Evolutionary conservation across 1,284 basidiomycete genomes (phyloP).

Genomic region (Pseudozyma pruni): DNA sequence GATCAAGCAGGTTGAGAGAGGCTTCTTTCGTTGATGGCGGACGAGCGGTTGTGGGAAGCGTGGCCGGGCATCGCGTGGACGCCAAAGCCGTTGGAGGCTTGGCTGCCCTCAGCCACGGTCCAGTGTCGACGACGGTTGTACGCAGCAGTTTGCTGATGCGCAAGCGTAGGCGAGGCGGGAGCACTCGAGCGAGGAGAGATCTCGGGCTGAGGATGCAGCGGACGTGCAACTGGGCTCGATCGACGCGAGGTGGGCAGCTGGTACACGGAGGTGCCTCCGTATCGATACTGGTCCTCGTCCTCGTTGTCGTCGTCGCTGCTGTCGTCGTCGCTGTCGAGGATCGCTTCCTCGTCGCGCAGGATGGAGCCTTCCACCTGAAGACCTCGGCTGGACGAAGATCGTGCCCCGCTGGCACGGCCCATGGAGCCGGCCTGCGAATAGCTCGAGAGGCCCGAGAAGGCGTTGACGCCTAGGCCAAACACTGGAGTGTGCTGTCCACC

Average conservation of each 20-base stretch:
- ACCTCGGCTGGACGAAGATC: conserved; percentile 15
- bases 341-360: conserved; percentile 33
- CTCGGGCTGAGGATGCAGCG: conserved; percentile 3
- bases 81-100: conserved; percentile 18
- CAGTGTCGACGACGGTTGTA: conserved; percentile 32
- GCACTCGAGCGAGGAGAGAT: conserved; percentile 5
- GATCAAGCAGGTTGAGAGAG: conserved; percentile 21
- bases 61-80: conserved; percentile 14
- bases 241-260: conserved; percentile 21
- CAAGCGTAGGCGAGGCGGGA: conserved; percentile 16
- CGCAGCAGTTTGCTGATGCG: conserved; percentile 11
- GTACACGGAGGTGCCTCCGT: conserved; percentile 7
- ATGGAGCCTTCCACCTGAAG: conserved; percentile 43
- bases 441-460: conserved; percentile 36
- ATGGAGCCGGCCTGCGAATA: conserved; percentile 16
- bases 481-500: conserved; percentile 17
- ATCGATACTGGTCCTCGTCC: conserved; percentile 13
- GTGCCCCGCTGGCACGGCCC: conserved; percentile 2
- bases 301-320: conserved; percentile 13
- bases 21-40: conserved; percentile 14
- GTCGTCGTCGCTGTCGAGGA: conserved; percentile 35
- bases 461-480: conserved; percentile 24
- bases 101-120: conserved; percentile 37
- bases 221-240: conserved; percentile 9
- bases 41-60: neutral